Evolutionary conservation across 2,329 filamentous ascomycete species (phyloP), one percentile per base, ranked within the genome.

Genomic region (Monilinia polystroma): DNA sequence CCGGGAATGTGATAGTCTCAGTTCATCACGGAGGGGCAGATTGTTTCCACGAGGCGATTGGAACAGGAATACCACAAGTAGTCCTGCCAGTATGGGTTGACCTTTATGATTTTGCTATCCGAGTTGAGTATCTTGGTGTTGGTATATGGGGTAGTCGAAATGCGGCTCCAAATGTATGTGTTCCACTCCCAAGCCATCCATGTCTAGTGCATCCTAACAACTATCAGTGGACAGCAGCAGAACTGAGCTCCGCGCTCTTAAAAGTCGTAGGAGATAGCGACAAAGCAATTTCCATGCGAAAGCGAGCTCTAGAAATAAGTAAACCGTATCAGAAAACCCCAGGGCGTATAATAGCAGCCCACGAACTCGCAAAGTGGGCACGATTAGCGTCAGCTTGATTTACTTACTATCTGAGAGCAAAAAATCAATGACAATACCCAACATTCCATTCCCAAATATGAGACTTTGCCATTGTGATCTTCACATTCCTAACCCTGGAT

Each of bases 1-100:
- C 74, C 5, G 78, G 77, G 0, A 49, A 78, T 64, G 71, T 79
- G 7, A 67, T 74, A 2, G 66, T 69, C 4, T 75, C 70, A 0
- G 76, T 79, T 1, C 76, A 79, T 56, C 78, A 80, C 54, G 78
- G 78, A 12, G 78, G 78, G 3, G 72, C 78, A 2, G 77, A 76
- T 64, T 76, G 72, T 52, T 82, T 77, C 67, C 76, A 80, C 29
- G 81, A 83, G 69, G 78, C 77, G 4, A 72, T 80, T 60, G 72
- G 80, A 3, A 74, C 77, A 6, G 80, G 80, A 6, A 73, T 81
- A 7, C 77, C 81, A 3, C 81, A 83, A 47, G 69, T 82, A 6
- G 69, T 83, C 18, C 73, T 83, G 1, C 80, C 81, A 0, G 63
- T 78, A 0, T 82, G 81, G 81, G 71, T 77, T 0, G 81, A 83